Evolutionary conservation across 179 eudicot species (phyloP).

Genomic region (Silene vulgaris): DNA sequence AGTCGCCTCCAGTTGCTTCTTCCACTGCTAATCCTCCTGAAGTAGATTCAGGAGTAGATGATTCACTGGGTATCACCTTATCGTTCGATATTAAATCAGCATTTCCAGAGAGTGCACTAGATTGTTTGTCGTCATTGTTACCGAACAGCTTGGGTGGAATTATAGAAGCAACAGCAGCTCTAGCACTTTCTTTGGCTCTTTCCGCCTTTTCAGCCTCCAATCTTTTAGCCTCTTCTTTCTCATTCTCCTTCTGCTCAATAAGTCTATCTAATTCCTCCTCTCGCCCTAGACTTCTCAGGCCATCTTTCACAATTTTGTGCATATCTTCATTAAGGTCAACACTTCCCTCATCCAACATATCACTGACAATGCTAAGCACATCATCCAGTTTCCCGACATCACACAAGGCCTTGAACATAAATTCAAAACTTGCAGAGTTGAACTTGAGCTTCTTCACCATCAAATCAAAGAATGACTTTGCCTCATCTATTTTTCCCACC

Average conservation of each 20-base stretch:
- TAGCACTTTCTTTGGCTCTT: constrained; percentile 62
- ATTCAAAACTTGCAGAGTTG: constrained; percentile 67
- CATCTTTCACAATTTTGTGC: constrained; percentile 63
- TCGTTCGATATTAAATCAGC: constrained; percentile 2
- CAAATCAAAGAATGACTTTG: constrained; percentile 71
- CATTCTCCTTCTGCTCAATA: constrained; percentile 58
- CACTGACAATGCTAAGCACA: constrained; percentile 55
- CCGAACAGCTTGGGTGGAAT: constrained; percentile 70
- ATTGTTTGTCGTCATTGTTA: constrained; percentile 39
- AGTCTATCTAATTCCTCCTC: constrained; percentile 71
- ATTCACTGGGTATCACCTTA: constrained; percentile 22
- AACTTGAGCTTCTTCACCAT: constrained; percentile 86
- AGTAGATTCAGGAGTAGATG: constrained; percentile 15
- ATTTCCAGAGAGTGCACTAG: constrained; percentile 21
- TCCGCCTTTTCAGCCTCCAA: constrained; percentile 68
- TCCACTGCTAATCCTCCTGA: not conserved
- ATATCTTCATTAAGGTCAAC: constrained; percentile 66
- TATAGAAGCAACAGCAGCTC: constrained; percentile 72
- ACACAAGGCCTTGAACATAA: constrained; percentile 65
- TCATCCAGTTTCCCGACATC: constrained; percentile 61
- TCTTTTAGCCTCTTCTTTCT: constrained; percentile 76
- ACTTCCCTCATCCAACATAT: constrained; percentile 53
- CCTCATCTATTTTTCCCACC: constrained; percentile 75
- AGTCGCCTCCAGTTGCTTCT: constrained; percentile 19
- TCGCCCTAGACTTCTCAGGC: constrained; percentile 55